Conservation (phyloP, 169 alveolate genomes). For the Plasmodium billcollinsi region DNA sequence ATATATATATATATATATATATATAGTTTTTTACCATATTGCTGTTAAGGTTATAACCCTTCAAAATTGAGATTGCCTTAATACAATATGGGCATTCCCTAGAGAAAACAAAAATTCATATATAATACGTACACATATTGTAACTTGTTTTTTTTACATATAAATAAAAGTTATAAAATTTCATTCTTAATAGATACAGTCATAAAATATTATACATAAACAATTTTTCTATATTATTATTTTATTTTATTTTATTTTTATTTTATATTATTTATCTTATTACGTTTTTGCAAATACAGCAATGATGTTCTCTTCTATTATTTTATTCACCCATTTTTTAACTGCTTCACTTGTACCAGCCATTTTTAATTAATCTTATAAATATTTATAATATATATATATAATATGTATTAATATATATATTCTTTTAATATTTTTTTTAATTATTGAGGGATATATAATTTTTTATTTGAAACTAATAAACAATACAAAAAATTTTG, state of each 20-base stretch:
- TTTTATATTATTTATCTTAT: neutral
- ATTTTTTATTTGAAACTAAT: too few relatives aligned
- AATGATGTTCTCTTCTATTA: constrained; percentile 46
- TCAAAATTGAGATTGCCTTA: constrained; percentile 59
- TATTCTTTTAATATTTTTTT: too few relatives aligned
- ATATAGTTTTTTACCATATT: constrained; percentile 34
- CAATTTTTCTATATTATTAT: too few relatives aligned
- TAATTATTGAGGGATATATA: too few relatives aligned
- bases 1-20: too few relatives aligned
- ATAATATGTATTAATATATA: neutral
- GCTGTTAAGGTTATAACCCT: constrained; percentile 20
- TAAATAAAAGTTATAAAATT: too few relatives aligned
- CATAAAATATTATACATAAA: too few relatives aligned
- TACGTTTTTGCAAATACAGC: constrained; percentile 70
- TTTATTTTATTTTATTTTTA: too few relatives aligned
- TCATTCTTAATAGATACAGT: too few relatives aligned
- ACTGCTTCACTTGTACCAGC: constrained; percentile 29
- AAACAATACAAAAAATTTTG: too few relatives aligned
- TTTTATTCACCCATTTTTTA: constrained; percentile 50
- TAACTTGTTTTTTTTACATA: too few relatives aligned
- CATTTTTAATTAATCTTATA: constrained; percentile 17
- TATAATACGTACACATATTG: neutral
- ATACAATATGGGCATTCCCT: constrained; percentile 72
- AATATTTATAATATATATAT: neutral
- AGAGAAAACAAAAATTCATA: constrained; percentile 1